Evolutionary conservation across 2,329 filamentous ascomycete species (phyloP), one percentile per base, ranked within the genome.

Genomic region (Acephala macrosclerotiorum): DNA sequence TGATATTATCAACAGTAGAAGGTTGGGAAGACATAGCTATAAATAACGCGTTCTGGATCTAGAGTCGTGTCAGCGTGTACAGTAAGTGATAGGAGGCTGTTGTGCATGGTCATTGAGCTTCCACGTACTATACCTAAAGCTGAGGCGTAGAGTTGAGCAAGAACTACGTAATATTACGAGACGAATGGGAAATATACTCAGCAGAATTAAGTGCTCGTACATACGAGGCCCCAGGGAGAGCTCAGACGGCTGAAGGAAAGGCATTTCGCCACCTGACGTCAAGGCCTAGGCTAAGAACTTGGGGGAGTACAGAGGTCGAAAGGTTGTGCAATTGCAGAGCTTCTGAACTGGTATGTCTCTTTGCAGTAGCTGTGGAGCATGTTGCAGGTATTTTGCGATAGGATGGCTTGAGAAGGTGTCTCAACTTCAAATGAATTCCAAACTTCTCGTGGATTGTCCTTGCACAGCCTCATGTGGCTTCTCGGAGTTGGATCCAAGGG

Each of bases 21-120:
- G 69, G 69, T 58, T 74, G 67, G 60, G 60, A 63, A 25, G 73
- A 71, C 71, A 74, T 75, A 6, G 20, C 25, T 61, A n/a, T 1
- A 8, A 20, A 7, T 45, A 3, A 45, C 14, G n/a, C 3, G n/a
- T 45, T 45, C 42, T n/a, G 2, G 42, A n/a, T n/a, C 36, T 40
- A 16, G 12, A 40, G 36, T n/a, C 6, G 16, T 45, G 42, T 45
- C n/a, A 45, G 42, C 6, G 42, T n/a, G 7, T 38, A n/a, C n/a
- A n/a, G n/a, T n/a, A n/a, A n/a, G n/a, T n/a, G n/a, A n/a, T n/a
- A n/a, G n/a, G n/a, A n/a, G n/a, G 7, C 3, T 18, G 12, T 45
- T 20, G 42, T n/a, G 20, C 18, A 45, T n/a, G 18, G n/a, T 8
- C 2, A 8, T 45, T 20, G 8, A 45, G 42, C 16, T 45, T 14